Evolutionary conservation across 371 early-diverging fungal genomes (phyloP), one percentile per base, ranked within the genome.

Genomic region (Dichotomocladium elegans): DNA sequence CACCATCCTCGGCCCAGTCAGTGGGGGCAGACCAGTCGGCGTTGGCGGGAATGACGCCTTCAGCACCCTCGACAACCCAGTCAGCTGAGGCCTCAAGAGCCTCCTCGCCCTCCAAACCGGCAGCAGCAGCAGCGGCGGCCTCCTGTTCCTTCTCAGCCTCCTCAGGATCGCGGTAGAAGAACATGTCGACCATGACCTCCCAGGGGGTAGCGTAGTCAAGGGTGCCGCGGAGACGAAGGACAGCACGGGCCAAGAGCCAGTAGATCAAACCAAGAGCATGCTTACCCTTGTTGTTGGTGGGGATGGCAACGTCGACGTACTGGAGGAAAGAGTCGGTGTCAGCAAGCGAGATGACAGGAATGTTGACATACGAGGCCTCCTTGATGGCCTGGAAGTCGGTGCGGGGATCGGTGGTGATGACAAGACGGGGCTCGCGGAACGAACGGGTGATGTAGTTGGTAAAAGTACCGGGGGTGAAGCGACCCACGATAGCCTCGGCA

Each of bases 381-480:
- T 79, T 79, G 79, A 99, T 90, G 68, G 99, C 92, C 86, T 99
- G 99, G 82, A 92, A 90, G 79, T 99, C 99, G 55, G 95, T 87
- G 66, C 88, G 89, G 61, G 99, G 96, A 83, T 99, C 99, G 55
- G 98, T 92, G 57, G 95, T 94, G 64, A 99, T 86, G 72, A 99
- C 89, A 56, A 99, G 72, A 53, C 97, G 89, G 60, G 99, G 99
- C 79, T 99, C 99, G 73, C 91, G 90, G 89, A 99, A 96, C 54
- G 93, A 82, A 66, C 94, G 96, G 63, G 99, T 99, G 79, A 92
- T 94, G 83, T 97, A 93, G 83, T 99, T 99, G 70, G 99, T 99
- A 85, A 99, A 99, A 74, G 95, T 97, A 83, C 99, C 99, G 60
- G 99, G 99, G 69, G 99, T 98, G 91, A 99, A 99, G 63, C 99